A percentile compares a stretch with the other conserved stretches of the same genome.
Evolutionary conservation across 2,329 filamentous ascomycete species (phyloP).

Genomic region (Talaromyces sp.): DNA sequence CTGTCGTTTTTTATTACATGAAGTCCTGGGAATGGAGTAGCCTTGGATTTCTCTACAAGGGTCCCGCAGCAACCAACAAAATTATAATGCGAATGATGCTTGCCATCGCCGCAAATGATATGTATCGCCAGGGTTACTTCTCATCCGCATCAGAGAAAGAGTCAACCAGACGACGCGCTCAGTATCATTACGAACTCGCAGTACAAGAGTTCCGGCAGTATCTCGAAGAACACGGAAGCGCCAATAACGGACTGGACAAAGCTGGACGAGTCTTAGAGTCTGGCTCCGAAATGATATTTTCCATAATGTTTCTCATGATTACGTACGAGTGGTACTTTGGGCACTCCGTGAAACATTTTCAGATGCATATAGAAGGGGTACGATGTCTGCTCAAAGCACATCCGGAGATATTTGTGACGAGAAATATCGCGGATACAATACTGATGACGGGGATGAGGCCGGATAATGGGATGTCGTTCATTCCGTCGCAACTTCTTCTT

Average conservation of each 20-base stretch:
- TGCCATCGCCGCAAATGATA: conserved; percentile 36
- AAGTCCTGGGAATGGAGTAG: conserved; percentile 39
- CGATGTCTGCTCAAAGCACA: conserved; percentile 35
- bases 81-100: conserved; percentile 43
- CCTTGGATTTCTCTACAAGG: conserved; percentile 36
- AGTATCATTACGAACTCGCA: conserved; percentile 35
- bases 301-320: conserved; percentile 38
- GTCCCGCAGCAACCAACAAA: conserved; percentile 33
- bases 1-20: conserved; percentile 35
- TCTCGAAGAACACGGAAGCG: conserved; percentile 27
- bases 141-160: conserved; percentile 27
- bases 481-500: conserved; percentile 35
- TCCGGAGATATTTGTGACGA: conserved; percentile 30
- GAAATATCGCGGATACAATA: conserved; percentile 24
- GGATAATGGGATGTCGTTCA: conserved; percentile 29
- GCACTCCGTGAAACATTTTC: conserved; percentile 32
- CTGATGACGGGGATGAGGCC: neutral
- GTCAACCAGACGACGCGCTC: conserved; percentile 31
- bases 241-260: conserved; percentile 22
- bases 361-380: conserved; percentile 37
- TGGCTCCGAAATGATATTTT: conserved; percentile 33
- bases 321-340: conserved; percentile 38
- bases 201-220: conserved; percentile 38
- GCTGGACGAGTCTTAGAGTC: neutral
- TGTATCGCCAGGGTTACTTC: conserved; percentile 33